Percentiles rank a stretch among this genome's conserved stretches.
These are phyloP conservation scores for Balamuthia mandrillaris DNA, from an alignment of 208 protist genomes.

Conservation along the genomic window DNA sequence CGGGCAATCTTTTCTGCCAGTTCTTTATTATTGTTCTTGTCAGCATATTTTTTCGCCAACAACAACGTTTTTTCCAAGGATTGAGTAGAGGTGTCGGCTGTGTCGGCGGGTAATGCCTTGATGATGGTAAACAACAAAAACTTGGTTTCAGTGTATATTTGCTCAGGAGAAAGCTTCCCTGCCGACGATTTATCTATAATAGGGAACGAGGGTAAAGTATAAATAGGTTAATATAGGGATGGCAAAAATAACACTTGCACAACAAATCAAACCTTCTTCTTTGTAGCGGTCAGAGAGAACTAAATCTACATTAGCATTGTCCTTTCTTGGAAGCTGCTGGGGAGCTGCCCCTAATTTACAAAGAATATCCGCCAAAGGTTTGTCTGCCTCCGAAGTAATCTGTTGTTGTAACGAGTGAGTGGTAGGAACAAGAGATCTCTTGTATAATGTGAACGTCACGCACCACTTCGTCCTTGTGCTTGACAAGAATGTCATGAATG, in stretches of 20 bases:
- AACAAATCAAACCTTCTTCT: neutral
- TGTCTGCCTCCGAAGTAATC: neutral
- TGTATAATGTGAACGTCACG: too few species aligned
- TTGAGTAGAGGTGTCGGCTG: neutral
- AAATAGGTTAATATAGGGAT: neutral
- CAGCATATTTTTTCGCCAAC: neutral
- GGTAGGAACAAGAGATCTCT: neutral
- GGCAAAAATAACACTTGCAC: neutral
- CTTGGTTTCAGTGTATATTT: constrained; percentile 63
- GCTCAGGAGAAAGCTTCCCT: constrained; percentile 38
- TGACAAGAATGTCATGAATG: constrained; percentile 55
- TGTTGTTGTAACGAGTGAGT: neutral
- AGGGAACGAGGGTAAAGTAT: neutral
- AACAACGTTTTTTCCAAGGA: neutral
- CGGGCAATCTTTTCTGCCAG: constrained; percentile 48
- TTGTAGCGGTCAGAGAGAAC: constrained; percentile 40
- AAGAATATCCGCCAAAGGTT: constrained; percentile 41
- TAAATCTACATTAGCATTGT: constrained; percentile 59
- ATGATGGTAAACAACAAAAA: constrained; percentile 51
- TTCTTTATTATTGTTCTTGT: constrained; percentile 1
- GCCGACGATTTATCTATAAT: neutral
- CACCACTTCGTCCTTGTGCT: constrained; percentile 46
- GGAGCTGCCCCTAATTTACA: constrained; percentile 47
- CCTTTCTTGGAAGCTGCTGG: constrained; percentile 45
- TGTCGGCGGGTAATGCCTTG: neutral